Evolutionary conservation across 352 stramenopile species (phyloP).

Genomic region (Pythium brassicae): DNA sequence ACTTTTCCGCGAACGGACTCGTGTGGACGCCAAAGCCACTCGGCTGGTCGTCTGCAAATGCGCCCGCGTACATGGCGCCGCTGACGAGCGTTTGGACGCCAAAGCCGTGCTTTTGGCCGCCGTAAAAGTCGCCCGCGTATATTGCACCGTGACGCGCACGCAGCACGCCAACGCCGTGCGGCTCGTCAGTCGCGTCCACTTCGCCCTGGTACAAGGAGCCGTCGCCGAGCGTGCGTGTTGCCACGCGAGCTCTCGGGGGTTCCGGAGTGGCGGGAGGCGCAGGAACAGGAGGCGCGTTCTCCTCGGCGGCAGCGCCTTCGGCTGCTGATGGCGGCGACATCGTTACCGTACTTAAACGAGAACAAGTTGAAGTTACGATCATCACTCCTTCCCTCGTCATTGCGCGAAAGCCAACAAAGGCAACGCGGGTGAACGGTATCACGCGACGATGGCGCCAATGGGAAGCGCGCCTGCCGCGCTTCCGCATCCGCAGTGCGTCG

Average conservation of each 20-base stretch:
- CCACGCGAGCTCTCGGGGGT: slow-evolving; percentile 5
- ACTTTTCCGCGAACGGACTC: slow-evolving; percentile 36
- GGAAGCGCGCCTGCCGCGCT: background rate
- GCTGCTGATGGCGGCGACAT: background rate
- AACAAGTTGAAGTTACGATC: background rate
- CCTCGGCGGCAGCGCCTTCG: background rate
- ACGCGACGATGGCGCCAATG: background rate
- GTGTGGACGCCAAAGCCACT: slow-evolving; percentile 41
- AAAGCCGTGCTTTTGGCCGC: slow-evolving; percentile 29
- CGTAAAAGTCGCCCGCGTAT: slow-evolving; percentile 34
- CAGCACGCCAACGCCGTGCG: slow-evolving; percentile 35
- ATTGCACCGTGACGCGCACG: slow-evolving; percentile 24
- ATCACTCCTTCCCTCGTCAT: slow-evolving; percentile 1
- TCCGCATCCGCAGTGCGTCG: background rate
- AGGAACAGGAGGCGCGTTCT: background rate
- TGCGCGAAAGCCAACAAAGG: background rate
- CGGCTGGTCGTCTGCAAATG: slow-evolving; percentile 21
- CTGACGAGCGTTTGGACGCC: slow-evolving; percentile 41
- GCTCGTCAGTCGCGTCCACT: slow-evolving; percentile 16
- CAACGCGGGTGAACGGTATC: background rate
- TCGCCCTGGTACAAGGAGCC: slow-evolving; percentile 32
- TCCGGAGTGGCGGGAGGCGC: background rate
- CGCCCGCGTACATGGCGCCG: slow-evolving; percentile 32
- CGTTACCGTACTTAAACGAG: background rate
- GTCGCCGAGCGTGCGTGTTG: slow-evolving; percentile 17